Evolutionary conservation across 1,284 basidiomycete genomes (phyloP).

Genomic region (Ceratobasidium sp.): DNA sequence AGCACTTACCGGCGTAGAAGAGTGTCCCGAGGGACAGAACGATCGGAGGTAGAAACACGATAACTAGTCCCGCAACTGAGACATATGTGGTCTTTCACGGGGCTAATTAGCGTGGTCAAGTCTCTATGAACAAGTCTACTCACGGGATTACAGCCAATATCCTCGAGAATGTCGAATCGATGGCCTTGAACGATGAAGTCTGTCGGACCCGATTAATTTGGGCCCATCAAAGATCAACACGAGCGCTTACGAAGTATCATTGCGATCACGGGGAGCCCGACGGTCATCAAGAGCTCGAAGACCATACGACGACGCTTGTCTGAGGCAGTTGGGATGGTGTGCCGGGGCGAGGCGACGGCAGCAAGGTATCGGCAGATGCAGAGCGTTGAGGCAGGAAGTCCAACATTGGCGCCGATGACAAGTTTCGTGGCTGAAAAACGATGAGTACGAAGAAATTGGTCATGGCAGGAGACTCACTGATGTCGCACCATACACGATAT

Average conservation of each 20-base stretch:
- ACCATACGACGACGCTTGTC: slow-evolving; percentile 59
- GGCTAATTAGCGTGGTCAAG: neutral
- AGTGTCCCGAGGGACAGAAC: slow-evolving; percentile 59
- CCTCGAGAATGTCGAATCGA: slow-evolving; percentile 75
- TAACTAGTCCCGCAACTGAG: slow-evolving; percentile 65
- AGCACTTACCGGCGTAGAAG: slow-evolving; percentile 53
- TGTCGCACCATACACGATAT: slow-evolving; percentile 60
- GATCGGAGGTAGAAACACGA: slow-evolving; percentile 73
- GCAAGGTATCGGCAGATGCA: slow-evolving; percentile 59
- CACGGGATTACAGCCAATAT: slow-evolving; percentile 72
- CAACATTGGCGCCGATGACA: slow-evolving; percentile 52
- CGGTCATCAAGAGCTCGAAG: slow-evolving; percentile 68
- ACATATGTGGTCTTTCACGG: slow-evolving; percentile 64
- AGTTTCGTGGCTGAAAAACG: slow-evolving; percentile 52
- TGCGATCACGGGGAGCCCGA: slow-evolving; percentile 69
- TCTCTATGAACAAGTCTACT: neutral
- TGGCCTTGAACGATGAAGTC: slow-evolving; percentile 76
- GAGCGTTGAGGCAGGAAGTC: slow-evolving; percentile 55
- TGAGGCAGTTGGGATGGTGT: slow-evolving; percentile 52
- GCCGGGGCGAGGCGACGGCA: slow-evolving; percentile 56
- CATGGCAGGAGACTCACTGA: slow-evolving; percentile 54
- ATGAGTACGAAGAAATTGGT: slow-evolving; percentile 8
- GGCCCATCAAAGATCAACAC: neutral
- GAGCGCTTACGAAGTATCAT: slow-evolving; percentile 71
- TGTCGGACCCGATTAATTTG: slow-evolving; percentile 53